These are phyloP conservation scores for Boletus reticulatus DNA, from an alignment of 768 basidiomycete genomes.

Conservation along the genomic window DNA sequence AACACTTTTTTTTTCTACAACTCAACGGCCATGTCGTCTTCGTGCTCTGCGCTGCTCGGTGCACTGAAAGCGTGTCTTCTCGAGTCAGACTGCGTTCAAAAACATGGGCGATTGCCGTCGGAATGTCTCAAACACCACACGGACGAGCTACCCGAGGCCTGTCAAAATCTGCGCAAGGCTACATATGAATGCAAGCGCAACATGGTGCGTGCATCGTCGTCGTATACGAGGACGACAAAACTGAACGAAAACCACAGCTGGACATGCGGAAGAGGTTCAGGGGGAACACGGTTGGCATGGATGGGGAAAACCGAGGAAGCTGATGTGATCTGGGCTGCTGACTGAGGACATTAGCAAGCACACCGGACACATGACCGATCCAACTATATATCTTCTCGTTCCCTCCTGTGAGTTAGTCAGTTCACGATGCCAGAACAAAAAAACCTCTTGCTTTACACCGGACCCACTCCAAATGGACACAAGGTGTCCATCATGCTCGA, in stretches of 20 bases:
- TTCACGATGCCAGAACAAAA: slow-evolving; percentile 19
- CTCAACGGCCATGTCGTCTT: slow-evolving; percentile 61
- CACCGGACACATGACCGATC: slow-evolving; percentile 8
- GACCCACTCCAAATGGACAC: slow-evolving; percentile 59
- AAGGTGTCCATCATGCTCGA: slow-evolving; percentile 55
- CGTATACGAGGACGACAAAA: background rate
- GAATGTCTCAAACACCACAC: slow-evolving; percentile 77
- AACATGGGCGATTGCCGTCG: slow-evolving; percentile 75
- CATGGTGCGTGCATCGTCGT: slow-evolving; percentile 54
- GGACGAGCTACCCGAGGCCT: slow-evolving; percentile 77
- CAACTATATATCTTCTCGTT: slow-evolving; percentile 11
- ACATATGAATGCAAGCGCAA: slow-evolving; percentile 90
- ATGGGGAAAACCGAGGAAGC: slow-evolving; percentile 19
- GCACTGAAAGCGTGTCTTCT: slow-evolving; percentile 85
- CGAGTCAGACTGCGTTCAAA: slow-evolving; percentile 83
- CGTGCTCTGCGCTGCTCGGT: slow-evolving; percentile 71
- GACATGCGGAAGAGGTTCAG: slow-evolving; percentile 85
- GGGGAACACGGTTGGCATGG: slow-evolving; percentile 63
- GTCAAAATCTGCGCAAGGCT: slow-evolving; percentile 73
- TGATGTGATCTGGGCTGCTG: slow-evolving; percentile 1
- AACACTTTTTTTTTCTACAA: background rate
- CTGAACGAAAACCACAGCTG: slow-evolving; percentile 40
- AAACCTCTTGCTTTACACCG: slow-evolving; percentile 34
- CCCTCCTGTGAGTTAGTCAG: background rate
- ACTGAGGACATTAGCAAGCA: slow-evolving; percentile 23